These are phyloP conservation scores for Xylariaceae sp. DNA, from an alignment of 2,329 filamentous ascomycete genomes.

Conservation along the genomic window DNA sequence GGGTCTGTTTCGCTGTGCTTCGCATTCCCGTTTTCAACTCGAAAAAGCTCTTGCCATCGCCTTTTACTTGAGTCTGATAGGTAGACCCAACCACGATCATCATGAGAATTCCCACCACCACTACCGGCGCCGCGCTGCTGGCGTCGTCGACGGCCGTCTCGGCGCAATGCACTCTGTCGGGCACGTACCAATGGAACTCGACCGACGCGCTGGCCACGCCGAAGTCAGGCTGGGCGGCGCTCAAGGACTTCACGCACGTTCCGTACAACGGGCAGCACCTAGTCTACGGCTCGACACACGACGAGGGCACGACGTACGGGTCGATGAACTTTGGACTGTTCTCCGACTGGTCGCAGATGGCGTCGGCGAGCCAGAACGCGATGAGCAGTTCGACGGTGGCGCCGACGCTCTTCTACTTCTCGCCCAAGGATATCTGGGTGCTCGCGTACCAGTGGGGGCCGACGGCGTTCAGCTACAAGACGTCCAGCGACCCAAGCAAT, in stretches of 20 bases:
- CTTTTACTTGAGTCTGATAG: not conserved
- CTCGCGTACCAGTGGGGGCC: constrained; percentile 61
- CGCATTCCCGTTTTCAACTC: not conserved
- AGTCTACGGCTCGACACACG: constrained; percentile 51
- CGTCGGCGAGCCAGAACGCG: constrained; percentile 44
- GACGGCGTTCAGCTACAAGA: constrained; percentile 54
- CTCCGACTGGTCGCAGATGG: constrained; percentile 47
- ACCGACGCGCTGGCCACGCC: constrained; percentile 46
- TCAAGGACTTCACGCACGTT: constrained; percentile 58
- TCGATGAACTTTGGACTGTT: constrained; percentile 56
- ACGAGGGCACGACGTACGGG: constrained; percentile 42
- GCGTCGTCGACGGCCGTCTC: not conserved
- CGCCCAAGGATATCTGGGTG: constrained; percentile 57
- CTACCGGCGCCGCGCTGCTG: not conserved
- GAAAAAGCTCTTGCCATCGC: not conserved
- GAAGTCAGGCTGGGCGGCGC: constrained; percentile 47
- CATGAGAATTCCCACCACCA: not conserved
- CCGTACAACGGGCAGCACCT: constrained; percentile 53
- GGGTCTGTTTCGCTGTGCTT: not conserved
- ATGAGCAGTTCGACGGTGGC: constrained; percentile 48
- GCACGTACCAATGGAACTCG: constrained; percentile 49
- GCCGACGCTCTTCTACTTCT: constrained; percentile 58
- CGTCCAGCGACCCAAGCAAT: constrained; percentile 52
- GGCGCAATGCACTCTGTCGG: not conserved
- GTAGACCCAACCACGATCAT: not conserved